phyloP scores from a whole-genome alignment of 2,329 filamentous ascomycete genomes.

The Seiridium cupressi region DNA sequence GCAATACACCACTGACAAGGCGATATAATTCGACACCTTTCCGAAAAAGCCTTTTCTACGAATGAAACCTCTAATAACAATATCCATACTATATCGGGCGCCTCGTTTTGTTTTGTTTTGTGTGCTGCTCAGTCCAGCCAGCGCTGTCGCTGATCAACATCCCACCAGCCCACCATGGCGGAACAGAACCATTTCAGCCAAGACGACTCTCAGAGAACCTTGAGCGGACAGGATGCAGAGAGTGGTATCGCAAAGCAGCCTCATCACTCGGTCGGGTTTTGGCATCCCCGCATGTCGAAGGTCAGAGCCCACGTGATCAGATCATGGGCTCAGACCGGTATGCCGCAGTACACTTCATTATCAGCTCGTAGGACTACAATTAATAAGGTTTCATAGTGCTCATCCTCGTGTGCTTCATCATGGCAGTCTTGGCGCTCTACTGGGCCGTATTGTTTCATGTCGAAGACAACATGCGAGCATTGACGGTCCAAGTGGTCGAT shows the following conservation, averaged over 20 bases:
- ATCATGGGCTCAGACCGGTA: slow-evolving; percentile 25
- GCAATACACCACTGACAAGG: too few species aligned
- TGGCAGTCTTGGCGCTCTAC: slow-evolving; percentile 56
- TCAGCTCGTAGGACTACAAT: neutral
- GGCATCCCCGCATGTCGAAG: slow-evolving; percentile 32
- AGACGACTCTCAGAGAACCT: neutral
- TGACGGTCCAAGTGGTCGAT: slow-evolving; percentile 60
- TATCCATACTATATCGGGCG: too few species aligned
- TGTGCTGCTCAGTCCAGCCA: too few species aligned
- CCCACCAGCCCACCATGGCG: neutral
- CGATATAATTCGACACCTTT: too few species aligned
- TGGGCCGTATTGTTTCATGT: slow-evolving; percentile 57
- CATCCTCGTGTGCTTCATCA: slow-evolving; percentile 53
- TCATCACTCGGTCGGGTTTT: slow-evolving; percentile 41
- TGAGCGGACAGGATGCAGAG: neutral
- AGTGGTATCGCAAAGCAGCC: slow-evolving; percentile 7
- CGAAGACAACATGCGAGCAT: slow-evolving; percentile 42
- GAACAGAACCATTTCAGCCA: neutral
- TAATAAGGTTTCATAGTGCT: slow-evolving; percentile 29
- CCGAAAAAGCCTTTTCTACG: too few species aligned
- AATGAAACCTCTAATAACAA: too few species aligned
- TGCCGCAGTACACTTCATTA: neutral
- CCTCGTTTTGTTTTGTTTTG: too few species aligned
- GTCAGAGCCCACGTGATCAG: slow-evolving; percentile 23
- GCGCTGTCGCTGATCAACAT: too few species aligned